Evolutionary conservation across 345 rosid species (phyloP), one percentile per base, ranked within the genome.

Genomic region (Firmiana major): DNA sequence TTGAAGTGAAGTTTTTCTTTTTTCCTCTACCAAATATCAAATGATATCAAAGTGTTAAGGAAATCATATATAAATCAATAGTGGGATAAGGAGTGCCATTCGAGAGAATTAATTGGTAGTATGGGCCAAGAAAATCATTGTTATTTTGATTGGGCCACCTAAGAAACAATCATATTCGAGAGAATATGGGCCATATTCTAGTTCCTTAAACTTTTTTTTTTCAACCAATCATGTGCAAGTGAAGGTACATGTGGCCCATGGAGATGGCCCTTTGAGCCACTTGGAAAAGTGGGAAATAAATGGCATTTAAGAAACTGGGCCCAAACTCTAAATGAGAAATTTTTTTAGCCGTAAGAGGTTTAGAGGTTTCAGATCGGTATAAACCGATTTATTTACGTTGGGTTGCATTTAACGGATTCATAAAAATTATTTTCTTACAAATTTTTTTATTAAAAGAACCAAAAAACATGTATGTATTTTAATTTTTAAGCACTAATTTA

Each of bases 1-100:
- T 83, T 77, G 53, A 83, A 83, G 86, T 78, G 81, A 83, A 71
- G 81, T 42, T 2, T 21, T 22, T 22, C 4, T 10, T 9, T 58
- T 9, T 9, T 43, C 7, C 16, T 26, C 49, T 10, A 11, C 7
- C 65, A 67, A 66, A 73, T 57, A 38, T 11, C 53, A 73, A 55
- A 60, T 40, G 11, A 0, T 46, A 73, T 53, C 4, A 40, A 55
- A 49, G 67, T 43, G 77, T 48, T 17, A 46, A 17, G 43, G 74
- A 71, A 51, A 71, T 71, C 74, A 71, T 49, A 7, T 16, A 6
- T 7, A 16, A n/a, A n/a, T 9, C 58, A 46, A 69, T 16, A 48
- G 75, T 19, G 69, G 53, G 40, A 15, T 16, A 49, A 49, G 21
- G 43, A 75, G 77, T 58, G 75, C 0, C 3, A 34, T 2, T 10